Evolutionary conservation across 2,329 filamentous ascomycete genomes (phyloP).

Genomic region (Aspergillus hortae): DNA sequence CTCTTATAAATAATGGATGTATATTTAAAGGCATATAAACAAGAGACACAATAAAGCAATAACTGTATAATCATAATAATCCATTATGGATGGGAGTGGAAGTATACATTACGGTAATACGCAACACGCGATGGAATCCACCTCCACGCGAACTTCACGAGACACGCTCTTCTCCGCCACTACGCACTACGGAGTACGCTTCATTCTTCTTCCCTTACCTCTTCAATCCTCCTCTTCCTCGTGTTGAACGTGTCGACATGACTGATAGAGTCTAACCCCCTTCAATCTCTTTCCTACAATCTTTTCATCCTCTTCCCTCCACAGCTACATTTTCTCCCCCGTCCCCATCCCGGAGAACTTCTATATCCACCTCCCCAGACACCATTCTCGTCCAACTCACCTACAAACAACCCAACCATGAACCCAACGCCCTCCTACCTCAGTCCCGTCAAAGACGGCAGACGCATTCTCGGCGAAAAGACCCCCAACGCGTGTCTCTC

Average conservation of each 20-base stretch:
- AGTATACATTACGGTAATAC: neutral
- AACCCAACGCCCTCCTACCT: constrained; percentile 15
- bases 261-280: too few species aligned
- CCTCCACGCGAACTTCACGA: neutral
- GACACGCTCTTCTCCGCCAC: neutral
- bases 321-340: neutral
- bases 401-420: constrained; percentile 6
- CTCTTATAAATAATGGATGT: too few species aligned
- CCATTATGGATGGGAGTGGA: neutral
- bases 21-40: too few species aligned
- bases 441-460: constrained; percentile 35
- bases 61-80: too few species aligned
- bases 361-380: neutral
- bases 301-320: too few species aligned
- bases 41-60: neutral
- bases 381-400: neutral
- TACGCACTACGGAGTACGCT: neutral
- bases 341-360: neutral
- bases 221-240: neutral
- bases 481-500: constrained; percentile 40
- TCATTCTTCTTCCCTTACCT: neutral
- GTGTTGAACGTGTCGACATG: too few species aligned
- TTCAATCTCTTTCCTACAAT: too few species aligned
- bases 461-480: constrained; percentile 41
- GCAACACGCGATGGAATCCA: constrained; percentile 1